phyloP scores from a whole-genome alignment of 2,329 filamentous ascomycete species.

The Metarhizium brunneum region DNA sequence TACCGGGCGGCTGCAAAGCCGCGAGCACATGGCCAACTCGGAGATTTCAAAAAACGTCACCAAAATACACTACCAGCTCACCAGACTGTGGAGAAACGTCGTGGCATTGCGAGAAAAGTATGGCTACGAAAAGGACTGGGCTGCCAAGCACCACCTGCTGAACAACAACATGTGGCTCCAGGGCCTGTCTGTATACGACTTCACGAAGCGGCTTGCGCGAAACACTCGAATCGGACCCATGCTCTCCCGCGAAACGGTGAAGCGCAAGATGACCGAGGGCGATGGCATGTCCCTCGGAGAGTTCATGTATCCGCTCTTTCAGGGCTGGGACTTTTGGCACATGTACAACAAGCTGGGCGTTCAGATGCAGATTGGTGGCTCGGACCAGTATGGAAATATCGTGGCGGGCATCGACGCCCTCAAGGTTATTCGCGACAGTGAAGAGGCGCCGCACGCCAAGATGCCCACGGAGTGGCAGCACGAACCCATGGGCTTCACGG shows the following conservation, averaged over 20 bases:
- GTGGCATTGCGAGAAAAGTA: conserved; percentile 55
- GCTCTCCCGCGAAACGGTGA: conserved; percentile 85
- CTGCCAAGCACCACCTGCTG: conserved; percentile 56
- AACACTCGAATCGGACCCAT: conserved; percentile 74
- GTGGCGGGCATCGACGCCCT: conserved; percentile 80
- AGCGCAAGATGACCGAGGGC: conserved; percentile 71
- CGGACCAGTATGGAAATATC: conserved; percentile 96
- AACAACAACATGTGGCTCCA: conserved; percentile 86
- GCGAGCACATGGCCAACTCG: conserved; percentile 41
- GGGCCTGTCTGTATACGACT: conserved; percentile 60
- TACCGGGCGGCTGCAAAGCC: conserved; percentile 55
- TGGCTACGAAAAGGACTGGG: conserved; percentile 53
- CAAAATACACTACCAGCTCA: conserved; percentile 60
- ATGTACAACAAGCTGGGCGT: conserved; percentile 60
- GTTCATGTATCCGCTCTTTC: conserved; percentile 85
- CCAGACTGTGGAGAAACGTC: conserved; percentile 66
- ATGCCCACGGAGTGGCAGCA: conserved; percentile 34
- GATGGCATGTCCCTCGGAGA: conserved; percentile 93
- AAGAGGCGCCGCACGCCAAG: conserved; percentile 33
- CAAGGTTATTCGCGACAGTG: conserved; percentile 58
- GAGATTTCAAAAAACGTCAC: conserved; percentile 54
- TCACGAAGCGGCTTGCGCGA: conserved; percentile 64
- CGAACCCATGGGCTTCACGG: conserved; percentile 76
- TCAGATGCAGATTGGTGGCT: conserved; percentile 86
- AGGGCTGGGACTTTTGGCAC: conserved; percentile 95